Evolutionary conservation across 2,329 filamentous ascomycete species (phyloP).

Genomic region (Botryotinia convoluta): DNA sequence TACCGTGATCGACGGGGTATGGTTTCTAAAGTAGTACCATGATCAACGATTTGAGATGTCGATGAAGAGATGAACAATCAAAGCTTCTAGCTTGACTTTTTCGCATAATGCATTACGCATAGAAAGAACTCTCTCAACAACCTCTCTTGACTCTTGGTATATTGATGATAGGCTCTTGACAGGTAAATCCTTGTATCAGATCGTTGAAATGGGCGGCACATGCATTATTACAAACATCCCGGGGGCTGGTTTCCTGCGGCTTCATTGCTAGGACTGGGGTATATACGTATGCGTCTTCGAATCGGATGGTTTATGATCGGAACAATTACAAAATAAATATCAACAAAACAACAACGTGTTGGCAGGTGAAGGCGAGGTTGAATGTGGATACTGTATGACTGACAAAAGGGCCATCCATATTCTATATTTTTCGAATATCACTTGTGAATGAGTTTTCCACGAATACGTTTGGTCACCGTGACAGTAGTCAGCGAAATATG

Average conservation of each 20-base stretch:
- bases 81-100: neutral
- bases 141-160: neutral
- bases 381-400: neutral
- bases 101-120: slow-evolving; percentile 11
- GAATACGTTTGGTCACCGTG: neutral
- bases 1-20: neutral
- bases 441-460: neutral
- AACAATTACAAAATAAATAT: neutral
- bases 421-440: neutral
- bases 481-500: slow-evolving; percentile 13
- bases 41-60: neutral
- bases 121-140: neutral
- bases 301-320: slow-evolving; percentile 1
- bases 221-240: neutral
- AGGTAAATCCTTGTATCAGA: slow-evolving; percentile 17
- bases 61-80: slow-evolving; percentile 18
- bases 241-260: neutral
- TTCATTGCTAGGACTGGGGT: neutral
- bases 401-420: neutral
- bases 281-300: neutral
- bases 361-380: slow-evolving; percentile 5
- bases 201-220: slow-evolving; percentile 4
- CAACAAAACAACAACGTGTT: slow-evolving; percentile 1
- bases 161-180: neutral
- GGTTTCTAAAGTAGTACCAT: slow-evolving; percentile 2